These are phyloP conservation scores for Pyrenula aspistea DNA, from an alignment of 495 filamentous ascomycete genomes.

Conservation along the genomic window DNA sequence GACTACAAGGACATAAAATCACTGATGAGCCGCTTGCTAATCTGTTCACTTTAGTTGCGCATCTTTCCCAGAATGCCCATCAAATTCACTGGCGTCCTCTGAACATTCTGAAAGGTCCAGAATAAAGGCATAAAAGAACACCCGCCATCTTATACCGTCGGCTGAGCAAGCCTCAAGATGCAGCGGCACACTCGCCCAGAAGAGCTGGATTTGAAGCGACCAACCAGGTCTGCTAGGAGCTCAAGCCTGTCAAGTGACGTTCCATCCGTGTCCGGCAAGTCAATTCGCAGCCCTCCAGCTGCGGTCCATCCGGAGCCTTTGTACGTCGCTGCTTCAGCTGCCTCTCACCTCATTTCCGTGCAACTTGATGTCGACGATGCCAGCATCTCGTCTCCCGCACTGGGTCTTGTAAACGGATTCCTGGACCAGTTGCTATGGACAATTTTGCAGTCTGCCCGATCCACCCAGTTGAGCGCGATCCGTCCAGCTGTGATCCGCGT, in stretches of 20 bases:
- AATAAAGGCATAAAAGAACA: too few relatives aligned
- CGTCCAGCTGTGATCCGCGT: conserved; percentile 79
- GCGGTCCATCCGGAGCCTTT: conserved; percentile 67
- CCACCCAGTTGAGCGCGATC: conserved; percentile 65
- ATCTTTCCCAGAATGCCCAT: too few relatives aligned
- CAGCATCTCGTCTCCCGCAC: conserved; percentile 52
- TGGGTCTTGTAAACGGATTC: conserved; percentile 80
- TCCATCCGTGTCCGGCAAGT: neutral
- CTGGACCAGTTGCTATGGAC: conserved; percentile 88
- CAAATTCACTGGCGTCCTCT: too few relatives aligned
- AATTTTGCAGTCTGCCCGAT: conserved; percentile 67
- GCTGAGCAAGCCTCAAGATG: neutral
- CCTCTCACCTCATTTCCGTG: conserved; percentile 82
- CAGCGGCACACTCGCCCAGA: neutral
- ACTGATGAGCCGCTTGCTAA: too few relatives aligned
- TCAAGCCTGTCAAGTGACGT: neutral
- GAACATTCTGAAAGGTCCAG: too few relatives aligned
- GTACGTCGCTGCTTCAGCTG: conserved; percentile 82
- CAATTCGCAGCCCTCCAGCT: conserved; percentile 27
- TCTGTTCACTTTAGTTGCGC: too few relatives aligned
- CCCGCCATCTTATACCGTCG: too few relatives aligned
- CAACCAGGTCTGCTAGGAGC: neutral
- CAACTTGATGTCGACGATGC: conserved; percentile 67
- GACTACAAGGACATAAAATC: too few relatives aligned
- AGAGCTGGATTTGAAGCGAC: neutral